phyloP scores from a whole-genome alignment of 1,284 basidiomycete genomes.

The Prillingera fragicola region DNA sequence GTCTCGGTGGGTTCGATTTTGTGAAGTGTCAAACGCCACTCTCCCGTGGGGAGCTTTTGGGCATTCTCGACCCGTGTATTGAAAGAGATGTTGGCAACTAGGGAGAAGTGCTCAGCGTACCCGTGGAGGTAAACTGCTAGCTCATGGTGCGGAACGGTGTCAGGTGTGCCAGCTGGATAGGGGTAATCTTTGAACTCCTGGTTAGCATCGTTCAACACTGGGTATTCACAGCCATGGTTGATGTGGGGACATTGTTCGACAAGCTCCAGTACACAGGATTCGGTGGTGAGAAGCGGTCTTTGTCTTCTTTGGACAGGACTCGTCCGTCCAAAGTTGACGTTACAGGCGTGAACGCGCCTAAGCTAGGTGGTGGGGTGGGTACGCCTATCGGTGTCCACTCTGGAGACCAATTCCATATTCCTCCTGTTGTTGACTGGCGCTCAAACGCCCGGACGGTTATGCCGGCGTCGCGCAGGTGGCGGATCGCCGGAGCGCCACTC shows the following conservation, averaged over 20 bases:
- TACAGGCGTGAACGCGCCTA: slow-evolving; percentile 49
- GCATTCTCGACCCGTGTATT: slow-evolving; percentile 54
- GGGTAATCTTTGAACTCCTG: slow-evolving; percentile 29
- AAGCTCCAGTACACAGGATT: slow-evolving; percentile 52
- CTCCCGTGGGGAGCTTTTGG: slow-evolving; percentile 14
- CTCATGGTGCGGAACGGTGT: slow-evolving; percentile 22
- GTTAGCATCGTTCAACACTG: slow-evolving; percentile 8
- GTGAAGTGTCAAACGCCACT: slow-evolving; percentile 27
- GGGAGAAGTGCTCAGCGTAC: slow-evolving; percentile 48
- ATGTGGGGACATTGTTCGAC: slow-evolving; percentile 51
- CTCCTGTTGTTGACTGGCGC: slow-evolving; percentile 4
- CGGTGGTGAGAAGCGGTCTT: slow-evolving; percentile 42
- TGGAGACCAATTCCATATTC: slow-evolving; percentile 31
- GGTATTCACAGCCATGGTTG: slow-evolving; percentile 27
- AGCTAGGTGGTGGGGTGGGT: slow-evolving; percentile 46
- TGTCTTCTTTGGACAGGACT: background rate
- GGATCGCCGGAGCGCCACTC: slow-evolving; percentile 4
- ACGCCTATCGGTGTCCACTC: slow-evolving; percentile 47
- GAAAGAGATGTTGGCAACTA: slow-evolving; percentile 49
- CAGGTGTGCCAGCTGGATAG: slow-evolving; percentile 21
- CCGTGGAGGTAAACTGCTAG: slow-evolving; percentile 31
- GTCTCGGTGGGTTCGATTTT: slow-evolving; percentile 46
- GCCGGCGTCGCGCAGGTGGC: slow-evolving; percentile 8
- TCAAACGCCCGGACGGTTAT: slow-evolving; percentile 4
- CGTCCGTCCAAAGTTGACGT: background rate